Evolutionary conservation across 2,329 filamentous ascomycete genomes (phyloP).

Genomic region (Tolypocladium guangdongense): DNA sequence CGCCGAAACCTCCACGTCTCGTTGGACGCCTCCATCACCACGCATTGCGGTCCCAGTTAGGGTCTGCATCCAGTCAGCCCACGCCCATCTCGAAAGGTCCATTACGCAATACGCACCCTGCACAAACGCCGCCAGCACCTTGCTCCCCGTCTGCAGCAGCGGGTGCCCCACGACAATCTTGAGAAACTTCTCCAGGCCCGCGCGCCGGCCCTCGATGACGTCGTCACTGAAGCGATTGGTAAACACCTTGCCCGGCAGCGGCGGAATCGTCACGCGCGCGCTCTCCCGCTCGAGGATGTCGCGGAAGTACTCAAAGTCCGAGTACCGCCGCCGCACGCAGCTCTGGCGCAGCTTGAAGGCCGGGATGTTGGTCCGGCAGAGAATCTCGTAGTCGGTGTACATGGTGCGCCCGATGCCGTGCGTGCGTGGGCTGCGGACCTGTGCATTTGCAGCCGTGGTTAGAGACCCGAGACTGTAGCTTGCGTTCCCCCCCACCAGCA

Average conservation of each 20-base stretch:
- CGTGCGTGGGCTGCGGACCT: slow-evolving; percentile 90
- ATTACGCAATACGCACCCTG: slow-evolving; percentile 51
- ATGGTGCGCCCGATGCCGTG: slow-evolving; percentile 90
- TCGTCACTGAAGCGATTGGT: slow-evolving; percentile 97
- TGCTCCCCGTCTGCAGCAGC: slow-evolving; percentile 91
- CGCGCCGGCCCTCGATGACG: slow-evolving; percentile 88
- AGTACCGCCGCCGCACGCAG: slow-evolving; percentile 85
- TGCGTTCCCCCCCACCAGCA: background rate
- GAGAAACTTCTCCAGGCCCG: slow-evolving; percentile 87
- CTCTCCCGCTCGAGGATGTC: slow-evolving; percentile 95
- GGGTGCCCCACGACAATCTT: slow-evolving; percentile 97
- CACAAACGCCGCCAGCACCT: slow-evolving; percentile 91
- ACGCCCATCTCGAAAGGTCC: background rate
- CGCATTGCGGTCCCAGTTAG: slow-evolving; percentile 83
- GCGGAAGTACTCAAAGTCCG: slow-evolving; percentile 97
- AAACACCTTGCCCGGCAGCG: slow-evolving; percentile 92
- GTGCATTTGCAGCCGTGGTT: slow-evolving; percentile 4
- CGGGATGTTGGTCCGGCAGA: slow-evolving; percentile 96
- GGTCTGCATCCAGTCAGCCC: slow-evolving; percentile 38
- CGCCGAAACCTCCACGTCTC: background rate
- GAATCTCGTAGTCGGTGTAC: slow-evolving; percentile 98
- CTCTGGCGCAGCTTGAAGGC: slow-evolving; percentile 92
- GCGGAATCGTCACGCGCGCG: slow-evolving; percentile 89
- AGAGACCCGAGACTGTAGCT: background rate
- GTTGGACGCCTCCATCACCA: slow-evolving; percentile 44